Evolutionary conservation across 495 filamentous ascomycete species (phyloP).

Genomic region (Penicillium ochrochloron): DNA sequence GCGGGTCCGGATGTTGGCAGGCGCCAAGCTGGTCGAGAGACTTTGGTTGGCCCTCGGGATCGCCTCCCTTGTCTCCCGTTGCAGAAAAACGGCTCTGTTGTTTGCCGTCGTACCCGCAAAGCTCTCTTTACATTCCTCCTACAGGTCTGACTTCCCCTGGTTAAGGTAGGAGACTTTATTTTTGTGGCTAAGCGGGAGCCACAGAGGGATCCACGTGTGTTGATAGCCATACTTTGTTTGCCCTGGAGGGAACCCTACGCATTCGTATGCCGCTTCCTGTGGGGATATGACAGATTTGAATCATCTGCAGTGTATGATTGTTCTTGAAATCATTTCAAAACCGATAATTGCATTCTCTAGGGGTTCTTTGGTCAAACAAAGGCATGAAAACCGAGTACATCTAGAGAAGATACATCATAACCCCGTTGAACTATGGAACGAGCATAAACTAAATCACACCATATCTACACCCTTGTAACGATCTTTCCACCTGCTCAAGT

Average conservation of each 20-base stretch:
- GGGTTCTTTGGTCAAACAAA: not conserved
- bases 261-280: constrained; percentile 5
- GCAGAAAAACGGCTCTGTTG: constrained; percentile 25
- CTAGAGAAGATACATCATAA: not conserved
- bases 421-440: no score
- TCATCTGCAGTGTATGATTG: not conserved
- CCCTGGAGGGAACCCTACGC: not conserved
- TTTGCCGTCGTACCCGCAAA: constrained; percentile 18
- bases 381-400: not conserved
- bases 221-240: constrained; percentile 17
- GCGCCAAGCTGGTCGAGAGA: constrained; percentile 14
- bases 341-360: constrained; percentile 9
- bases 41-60: constrained; percentile 23
- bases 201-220: constrained; percentile 32
- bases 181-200: constrained; percentile 17
- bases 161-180: constrained; percentile 24
- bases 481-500: not conserved
- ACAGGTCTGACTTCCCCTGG: constrained; percentile 12
- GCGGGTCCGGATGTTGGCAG: constrained; percentile 28
- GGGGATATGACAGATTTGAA: not conserved
- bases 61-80: constrained; percentile 17
- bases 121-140: not conserved
- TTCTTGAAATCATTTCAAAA: not conserved
- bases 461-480: not conserved
- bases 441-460: not conserved